Evolutionary conservation across 768 basidiomycete species (phyloP).

Genomic region (Russula foetens): DNA sequence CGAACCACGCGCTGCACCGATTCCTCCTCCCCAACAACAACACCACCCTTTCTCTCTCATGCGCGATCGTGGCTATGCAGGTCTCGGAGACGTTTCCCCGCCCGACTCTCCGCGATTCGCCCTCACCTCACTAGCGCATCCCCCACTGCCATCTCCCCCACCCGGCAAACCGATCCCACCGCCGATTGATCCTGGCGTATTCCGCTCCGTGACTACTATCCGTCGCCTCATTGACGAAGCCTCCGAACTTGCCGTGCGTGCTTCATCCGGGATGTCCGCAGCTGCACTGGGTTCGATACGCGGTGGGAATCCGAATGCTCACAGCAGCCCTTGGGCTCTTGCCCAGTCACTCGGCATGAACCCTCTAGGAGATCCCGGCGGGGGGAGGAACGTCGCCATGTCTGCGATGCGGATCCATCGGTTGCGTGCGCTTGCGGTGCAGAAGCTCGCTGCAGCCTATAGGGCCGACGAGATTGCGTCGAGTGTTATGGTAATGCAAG

Average conservation of each 20-base stretch:
- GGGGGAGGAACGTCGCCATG: constrained; percentile 74
- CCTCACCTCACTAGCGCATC: constrained; percentile 29
- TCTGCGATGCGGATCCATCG: constrained; percentile 78
- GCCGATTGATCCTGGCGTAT: constrained; percentile 85
- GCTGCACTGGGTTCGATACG: constrained; percentile 64
- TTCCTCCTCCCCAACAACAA: constrained; percentile 15
- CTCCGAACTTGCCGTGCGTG: constrained; percentile 79
- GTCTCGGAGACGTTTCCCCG: constrained; percentile 34
- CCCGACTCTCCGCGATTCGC: constrained; percentile 26
- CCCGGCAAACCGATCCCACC: constrained; percentile 70
- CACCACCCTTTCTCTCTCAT: constrained; percentile 20
- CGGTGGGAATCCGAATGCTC: constrained; percentile 28
- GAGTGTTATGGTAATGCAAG: constrained; percentile 94
- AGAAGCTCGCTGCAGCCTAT: constrained; percentile 82
- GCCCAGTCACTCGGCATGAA: constrained; percentile 60
- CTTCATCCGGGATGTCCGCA: constrained; percentile 74
- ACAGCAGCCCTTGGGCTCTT: constrained; percentile 49
- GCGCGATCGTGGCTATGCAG: constrained; percentile 40
- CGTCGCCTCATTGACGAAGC: constrained; percentile 84
- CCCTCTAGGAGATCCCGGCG: constrained; percentile 41
- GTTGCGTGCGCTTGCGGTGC: constrained; percentile 72
- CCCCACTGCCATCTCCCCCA: constrained; percentile 44
- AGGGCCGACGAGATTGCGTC: constrained; percentile 85
- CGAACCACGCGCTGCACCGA: constrained; percentile 33
- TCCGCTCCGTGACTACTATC: constrained; percentile 65